Percentiles rank a stretch among this genome's conserved stretches.
Evolutionary conservation across 2,329 filamentous ascomycete species (phyloP).

Genomic region (Fusarium sp.): DNA sequence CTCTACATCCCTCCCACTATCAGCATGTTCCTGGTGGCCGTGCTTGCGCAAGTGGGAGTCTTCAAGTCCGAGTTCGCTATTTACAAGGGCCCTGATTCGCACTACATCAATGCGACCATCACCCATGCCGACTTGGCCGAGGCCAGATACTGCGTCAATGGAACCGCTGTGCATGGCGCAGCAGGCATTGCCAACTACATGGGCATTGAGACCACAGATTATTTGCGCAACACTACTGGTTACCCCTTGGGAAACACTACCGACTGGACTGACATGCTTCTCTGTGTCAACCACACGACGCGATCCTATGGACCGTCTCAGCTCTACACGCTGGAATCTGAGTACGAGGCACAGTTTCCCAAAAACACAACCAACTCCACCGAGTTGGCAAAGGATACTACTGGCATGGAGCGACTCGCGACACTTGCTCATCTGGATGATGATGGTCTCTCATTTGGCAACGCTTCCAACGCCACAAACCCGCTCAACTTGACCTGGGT

Average conservation of each 20-base stretch:
- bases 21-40: slow-evolving; percentile 54
- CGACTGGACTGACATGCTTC: slow-evolving; percentile 43
- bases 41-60: slow-evolving; percentile 53
- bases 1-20: slow-evolving; percentile 55
- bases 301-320: slow-evolving; percentile 45
- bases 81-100: slow-evolving; percentile 53
- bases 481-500: slow-evolving; percentile 49
- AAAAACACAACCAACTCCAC: slow-evolving; percentile 31
- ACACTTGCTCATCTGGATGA: slow-evolving; percentile 13
- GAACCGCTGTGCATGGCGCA: slow-evolving; percentile 44
- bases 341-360: slow-evolving; percentile 26
- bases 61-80: slow-evolving; percentile 52
- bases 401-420: slow-evolving; percentile 8
- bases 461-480: slow-evolving; percentile 47
- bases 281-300: slow-evolving; percentile 51
- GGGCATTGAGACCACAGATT: slow-evolving; percentile 43
- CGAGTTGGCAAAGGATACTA: slow-evolving; percentile 2
- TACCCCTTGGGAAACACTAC: slow-evolving; percentile 38
- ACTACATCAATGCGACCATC: slow-evolving; percentile 55
- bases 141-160: slow-evolving; percentile 44
- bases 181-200: slow-evolving; percentile 47
- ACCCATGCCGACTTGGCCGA: slow-evolving; percentile 37
- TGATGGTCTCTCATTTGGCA: slow-evolving; percentile 1
- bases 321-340: slow-evolving; percentile 45
- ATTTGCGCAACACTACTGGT: slow-evolving; percentile 46